Percentiles rank a stretch among this genome's conserved stretches.
Evolutionary conservation across 2,329 filamentous ascomycete genomes (phyloP).

Genomic region (Ascochyta viciae-villosae): DNA sequence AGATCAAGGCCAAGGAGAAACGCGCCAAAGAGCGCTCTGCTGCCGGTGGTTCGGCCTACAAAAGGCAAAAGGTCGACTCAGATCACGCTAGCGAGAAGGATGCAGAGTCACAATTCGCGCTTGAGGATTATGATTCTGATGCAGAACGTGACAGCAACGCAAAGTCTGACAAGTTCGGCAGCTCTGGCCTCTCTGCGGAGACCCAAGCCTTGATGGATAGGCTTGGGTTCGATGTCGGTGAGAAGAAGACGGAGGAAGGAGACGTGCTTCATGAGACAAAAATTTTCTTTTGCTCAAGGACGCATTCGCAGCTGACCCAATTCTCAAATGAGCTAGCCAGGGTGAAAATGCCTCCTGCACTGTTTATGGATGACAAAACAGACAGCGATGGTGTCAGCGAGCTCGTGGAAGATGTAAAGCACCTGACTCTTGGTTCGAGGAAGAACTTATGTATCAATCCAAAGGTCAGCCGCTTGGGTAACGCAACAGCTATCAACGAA

Average conservation of each 20-base stretch:
- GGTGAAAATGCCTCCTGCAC: constrained; percentile 76
- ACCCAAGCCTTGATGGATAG: constrained; percentile 77
- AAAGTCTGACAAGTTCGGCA: constrained; percentile 33
- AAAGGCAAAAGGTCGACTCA: constrained; percentile 46
- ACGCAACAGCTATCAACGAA: constrained; percentile 86
- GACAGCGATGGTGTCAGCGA: constrained; percentile 25
- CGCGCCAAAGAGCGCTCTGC: constrained; percentile 63
- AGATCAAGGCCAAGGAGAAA: constrained; percentile 67
- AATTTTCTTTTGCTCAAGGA: constrained; percentile 91
- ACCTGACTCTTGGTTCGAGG: constrained; percentile 82
- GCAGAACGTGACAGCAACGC: constrained; percentile 50
- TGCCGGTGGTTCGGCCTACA: constrained; percentile 57
- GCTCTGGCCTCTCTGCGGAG: constrained; percentile 70
- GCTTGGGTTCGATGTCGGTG: constrained; percentile 46
- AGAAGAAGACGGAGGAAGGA: constrained; percentile 53
- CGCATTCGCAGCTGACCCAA: constrained; percentile 89
- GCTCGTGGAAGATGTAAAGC: constrained; percentile 71
- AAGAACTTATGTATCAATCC: constrained; percentile 92
- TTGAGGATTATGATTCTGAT: constrained; percentile 78
- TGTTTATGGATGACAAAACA: constrained; percentile 49
- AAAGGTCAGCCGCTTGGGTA: constrained; percentile 73
- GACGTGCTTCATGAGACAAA: constrained; percentile 72
- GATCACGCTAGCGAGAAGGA: constrained; percentile 19
- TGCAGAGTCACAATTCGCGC: constrained; percentile 73
- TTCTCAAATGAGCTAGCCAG: constrained; percentile 83